phyloP scores from a whole-genome alignment of 1,139 yeast species.

The Wickerhamomyces sp. region DNA sequence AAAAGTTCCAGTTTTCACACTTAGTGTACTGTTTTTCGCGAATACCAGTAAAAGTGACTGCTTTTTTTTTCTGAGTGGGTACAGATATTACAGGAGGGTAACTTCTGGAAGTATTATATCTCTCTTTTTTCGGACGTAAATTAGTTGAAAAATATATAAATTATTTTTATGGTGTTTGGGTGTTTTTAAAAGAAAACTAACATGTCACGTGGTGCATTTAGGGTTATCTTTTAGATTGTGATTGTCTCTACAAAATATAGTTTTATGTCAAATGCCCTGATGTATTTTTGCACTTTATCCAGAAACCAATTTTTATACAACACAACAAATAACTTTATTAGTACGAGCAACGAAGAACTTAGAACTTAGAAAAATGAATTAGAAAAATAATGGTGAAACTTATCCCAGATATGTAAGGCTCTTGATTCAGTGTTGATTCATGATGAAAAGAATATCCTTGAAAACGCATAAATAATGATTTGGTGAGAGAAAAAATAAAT shows the following conservation, averaged over 20 bases:
- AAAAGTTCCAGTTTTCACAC: slow-evolving; percentile 2
- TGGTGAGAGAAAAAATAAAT: not conserved
- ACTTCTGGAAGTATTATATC: not conserved
- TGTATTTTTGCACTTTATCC: slow-evolving; percentile 1
- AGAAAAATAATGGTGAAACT: not conserved
- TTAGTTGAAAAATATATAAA: not conserved
- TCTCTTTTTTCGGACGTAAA: not conserved
- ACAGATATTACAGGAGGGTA: not conserved
- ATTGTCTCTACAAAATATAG: no score
- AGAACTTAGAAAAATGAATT: not conserved
- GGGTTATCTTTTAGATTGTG: no score
- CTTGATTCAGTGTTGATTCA: not conserved
- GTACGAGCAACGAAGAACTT: not conserved
- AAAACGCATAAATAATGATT: not conserved
- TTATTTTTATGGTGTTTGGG: not conserved
- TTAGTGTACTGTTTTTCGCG: not conserved
- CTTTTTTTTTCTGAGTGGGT: not conserved
- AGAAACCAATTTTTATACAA: slow-evolving; percentile 9
- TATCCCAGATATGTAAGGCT: slow-evolving; percentile 3
- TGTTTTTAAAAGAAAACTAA: not conserved
- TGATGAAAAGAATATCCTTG: not conserved
- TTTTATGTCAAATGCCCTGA: slow-evolving; percentile 2
- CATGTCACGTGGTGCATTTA: no score
- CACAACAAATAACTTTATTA: slow-evolving; percentile 3
- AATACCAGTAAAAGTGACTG: not conserved